Percentiles rank a stretch among this genome's conserved stretches.
These are phyloP conservation scores for Phytophthora constricta DNA, from an alignment of 352 stramenopile genomes.

Conservation along the genomic window DNA sequence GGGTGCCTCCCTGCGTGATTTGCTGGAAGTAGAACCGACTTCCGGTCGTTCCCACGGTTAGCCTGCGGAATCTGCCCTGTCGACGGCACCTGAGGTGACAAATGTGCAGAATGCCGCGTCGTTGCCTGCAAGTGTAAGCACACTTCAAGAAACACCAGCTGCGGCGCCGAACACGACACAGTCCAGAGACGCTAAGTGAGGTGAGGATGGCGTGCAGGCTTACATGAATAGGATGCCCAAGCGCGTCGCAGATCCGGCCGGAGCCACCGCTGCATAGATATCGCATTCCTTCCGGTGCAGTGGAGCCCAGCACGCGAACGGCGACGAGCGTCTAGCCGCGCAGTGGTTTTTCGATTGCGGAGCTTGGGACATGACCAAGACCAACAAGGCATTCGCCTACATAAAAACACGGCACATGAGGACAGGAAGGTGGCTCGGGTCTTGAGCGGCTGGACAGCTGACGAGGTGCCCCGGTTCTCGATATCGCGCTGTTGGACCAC, in stretches of 20 bases:
- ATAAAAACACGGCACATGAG: conserved; percentile 2
- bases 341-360: conserved; percentile 41
- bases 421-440: not conserved
- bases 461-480: not conserved
- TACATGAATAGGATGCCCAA: not conserved
- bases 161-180: too few species aligned
- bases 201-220: too few species aligned
- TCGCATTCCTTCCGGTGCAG: conserved; percentile 20
- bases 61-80: too few species aligned
- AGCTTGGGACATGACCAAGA: conserved; percentile 31
- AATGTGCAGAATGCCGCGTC: too few species aligned
- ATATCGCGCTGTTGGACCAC: not conserved
- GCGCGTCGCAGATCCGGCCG: not conserved
- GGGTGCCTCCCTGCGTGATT: not conserved
- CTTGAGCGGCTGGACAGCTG: not conserved
- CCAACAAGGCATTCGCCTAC: conserved; percentile 34
- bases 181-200: too few species aligned
- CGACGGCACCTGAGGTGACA: too few species aligned
- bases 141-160: too few species aligned
- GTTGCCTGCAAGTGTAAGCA: too few species aligned
- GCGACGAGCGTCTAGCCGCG: conserved; percentile 1
- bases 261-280: not conserved
- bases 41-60: too few species aligned
- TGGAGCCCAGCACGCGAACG: conserved; percentile 32
- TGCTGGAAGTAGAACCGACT: not conserved